Base-by-base conservation (phyloP, 2,329 filamentous ascomycete species). In the Phialemonium atrogriseum region DNA sequence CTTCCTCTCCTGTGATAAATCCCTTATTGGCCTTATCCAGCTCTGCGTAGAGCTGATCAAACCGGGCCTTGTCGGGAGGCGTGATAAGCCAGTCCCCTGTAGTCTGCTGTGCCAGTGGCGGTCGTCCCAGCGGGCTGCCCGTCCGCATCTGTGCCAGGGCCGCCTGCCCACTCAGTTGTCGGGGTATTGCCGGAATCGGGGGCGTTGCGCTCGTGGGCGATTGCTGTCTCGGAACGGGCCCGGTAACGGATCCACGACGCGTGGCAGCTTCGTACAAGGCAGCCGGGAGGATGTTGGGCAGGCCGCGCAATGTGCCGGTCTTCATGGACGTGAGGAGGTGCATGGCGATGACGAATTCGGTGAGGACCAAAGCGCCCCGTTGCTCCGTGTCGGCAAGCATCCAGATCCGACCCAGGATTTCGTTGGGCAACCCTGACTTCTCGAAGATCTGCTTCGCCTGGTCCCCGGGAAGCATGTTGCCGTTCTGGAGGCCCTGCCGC, bases 271-370 rank as follows among this genome's bases (percentile, higher is more conserved):
- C 91, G 50, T 93, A 94, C 5, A 98, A 66, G 9, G 81, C 84
- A 10, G 84, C 77, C 5, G 91, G 91, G 3, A 98, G 71, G 16
- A 82, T 75, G 38, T 66, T 81, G 2, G 91, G 91, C 35, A 96
- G 68, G 13, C 73, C 77, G 41, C 85, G 79, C 55, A 98, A 71
- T 18, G 78, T 70, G 14, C 87, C 84, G 10, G 79, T 82, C 66
- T 94, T 94, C 61, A 85, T 86, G 10, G 87, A 94, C 10, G 86
- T 89, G 40, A 98, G 70, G 38, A 98, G 67, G 56, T 98, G 91
- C 91, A 98, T 98, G 27, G 91, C 91, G 50, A 98, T 93, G 51
- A 94, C 84, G 54, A 98, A 98, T 49, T 96, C 91, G 10, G 87
- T 89, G 46, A 80, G 70, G 36, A 88, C 83, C 21, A 98, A 69